Base-by-base conservation (phyloP, 352 stramenopile genomes). In the Phytopythium oedochilum region DNA sequence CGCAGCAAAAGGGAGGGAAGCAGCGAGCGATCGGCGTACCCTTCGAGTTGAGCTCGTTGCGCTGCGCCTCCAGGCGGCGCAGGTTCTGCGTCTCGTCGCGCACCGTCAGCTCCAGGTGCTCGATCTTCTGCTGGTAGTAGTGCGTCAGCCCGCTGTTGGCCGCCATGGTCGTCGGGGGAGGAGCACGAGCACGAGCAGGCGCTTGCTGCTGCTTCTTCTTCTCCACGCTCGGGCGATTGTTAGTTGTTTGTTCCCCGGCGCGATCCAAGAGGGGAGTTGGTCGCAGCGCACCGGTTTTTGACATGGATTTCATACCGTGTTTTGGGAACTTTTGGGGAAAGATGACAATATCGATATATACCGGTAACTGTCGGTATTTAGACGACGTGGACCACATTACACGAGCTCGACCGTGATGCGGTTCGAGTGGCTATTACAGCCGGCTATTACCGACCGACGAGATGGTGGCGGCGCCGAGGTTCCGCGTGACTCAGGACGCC, bases 31-130 rank as follows among this genome's bases (percentile, higher is more conserved):
- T 31, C 22, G 1, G 2, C 55, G 23, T 59, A 98, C 94, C 88
- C 96, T 98, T 92, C 34, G 96, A 98, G 80, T 99, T 99, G 54
- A 99, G 86, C 83, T 99, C 96, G 70, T 99, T 99, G 57, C 97
- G 92, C 69, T 99, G 97, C 49, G 97, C 97, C 79, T 99, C 97
- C 44, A 99, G 89, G 60, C 97, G 94, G 53, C 96, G 89, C 49
- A 99, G 76, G 66, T 99, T 98, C 68, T 97, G 87, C 48, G 89
- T 97, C 73, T 97, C 96, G 61, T 98, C 92, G 46, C 92, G 87
- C 61, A 97, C 88, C 34, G 89, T 91, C 53, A 97, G 71, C 75
- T 98, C 92, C 55, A 98, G 68, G 60, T 97, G 89, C 68, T 98
- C 94, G 46, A 98, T 97, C 73, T 98, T 98, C 65, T 94, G 84